These are phyloP conservation scores for Vitis hybrid DNA, from an alignment of 177 flowering plant genomes.

Conservation along the genomic window DNA sequence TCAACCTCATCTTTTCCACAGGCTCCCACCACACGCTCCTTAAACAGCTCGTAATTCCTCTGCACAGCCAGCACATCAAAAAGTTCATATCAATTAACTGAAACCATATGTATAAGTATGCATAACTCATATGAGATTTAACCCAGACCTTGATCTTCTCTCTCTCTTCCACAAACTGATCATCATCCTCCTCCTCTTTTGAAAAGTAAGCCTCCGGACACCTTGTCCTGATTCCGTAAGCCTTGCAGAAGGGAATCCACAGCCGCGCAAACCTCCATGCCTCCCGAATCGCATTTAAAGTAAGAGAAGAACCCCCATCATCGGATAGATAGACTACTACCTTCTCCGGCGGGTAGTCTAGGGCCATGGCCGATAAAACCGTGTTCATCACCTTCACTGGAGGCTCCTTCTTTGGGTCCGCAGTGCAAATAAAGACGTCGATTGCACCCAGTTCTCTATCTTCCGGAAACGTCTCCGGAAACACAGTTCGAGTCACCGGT, in stretches of 20 bases:
- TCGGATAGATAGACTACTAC: slow-evolving; percentile 64
- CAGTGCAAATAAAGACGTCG: slow-evolving; percentile 61
- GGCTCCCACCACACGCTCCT: slow-evolving; percentile 24
- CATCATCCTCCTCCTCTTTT: not conserved
- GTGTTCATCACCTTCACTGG: slow-evolving; percentile 63
- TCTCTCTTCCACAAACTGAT: slow-evolving; percentile 24
- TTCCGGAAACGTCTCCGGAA: slow-evolving; percentile 35
- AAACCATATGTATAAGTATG: no score
- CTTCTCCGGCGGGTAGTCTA: slow-evolving; percentile 62
- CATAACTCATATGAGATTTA: no score
- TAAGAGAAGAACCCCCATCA: slow-evolving; percentile 47
- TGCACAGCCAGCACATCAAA: slow-evolving; percentile 9
- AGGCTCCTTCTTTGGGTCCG: slow-evolving; percentile 61
- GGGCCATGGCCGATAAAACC: slow-evolving; percentile 62
- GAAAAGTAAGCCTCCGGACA: slow-evolving; percentile 55
- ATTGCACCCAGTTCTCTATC: slow-evolving; percentile 38
- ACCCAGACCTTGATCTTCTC: slow-evolving; percentile 29
- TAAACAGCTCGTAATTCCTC: slow-evolving; percentile 36
- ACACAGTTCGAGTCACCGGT: slow-evolving; percentile 41
- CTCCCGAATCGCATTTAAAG: slow-evolving; percentile 34
- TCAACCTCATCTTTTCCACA: not conserved
- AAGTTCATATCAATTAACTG: no score
- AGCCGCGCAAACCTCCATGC: slow-evolving; percentile 38
- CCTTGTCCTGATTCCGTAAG: slow-evolving; percentile 29
- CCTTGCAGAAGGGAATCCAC: slow-evolving; percentile 65